These are phyloP conservation scores for Golubevia pallescens DNA, from an alignment of 1,284 basidiomycete species.

Conservation along the genomic window DNA sequence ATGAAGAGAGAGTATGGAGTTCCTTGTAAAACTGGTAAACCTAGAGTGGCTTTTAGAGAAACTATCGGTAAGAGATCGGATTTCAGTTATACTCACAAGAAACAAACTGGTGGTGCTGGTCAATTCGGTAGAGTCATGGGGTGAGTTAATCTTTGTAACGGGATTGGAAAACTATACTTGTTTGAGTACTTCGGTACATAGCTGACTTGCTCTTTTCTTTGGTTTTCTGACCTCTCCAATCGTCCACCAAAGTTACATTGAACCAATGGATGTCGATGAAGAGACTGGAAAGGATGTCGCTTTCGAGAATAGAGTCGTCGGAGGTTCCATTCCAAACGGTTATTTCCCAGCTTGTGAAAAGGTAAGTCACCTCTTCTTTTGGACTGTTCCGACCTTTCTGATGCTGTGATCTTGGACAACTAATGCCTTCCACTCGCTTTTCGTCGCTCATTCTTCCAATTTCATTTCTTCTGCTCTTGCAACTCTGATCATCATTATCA, in stretches of 20 bases:
- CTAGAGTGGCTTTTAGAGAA: constrained; percentile 95
- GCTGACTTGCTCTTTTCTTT: neutral
- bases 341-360: constrained; percentile 96
- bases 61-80: constrained; percentile 81
- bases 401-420: too few species aligned
- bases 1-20: constrained; percentile 98
- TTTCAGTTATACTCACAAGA: constrained; percentile 96
- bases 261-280: constrained; percentile 82
- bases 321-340: constrained; percentile 86
- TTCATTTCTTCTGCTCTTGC: too few species aligned
- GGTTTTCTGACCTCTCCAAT: too few species aligned
- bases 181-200: too few species aligned
- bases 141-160: constrained; percentile 53
- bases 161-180: neutral
- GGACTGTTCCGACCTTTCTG: too few species aligned
- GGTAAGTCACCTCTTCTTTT: constrained; percentile 67
- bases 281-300: constrained; percentile 84
- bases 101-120: constrained; percentile 95
- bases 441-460: neutral
- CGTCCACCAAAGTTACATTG: constrained; percentile 70
- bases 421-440: neutral
- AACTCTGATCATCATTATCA: too few species aligned
- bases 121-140: constrained; percentile 95
- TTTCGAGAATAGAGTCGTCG: constrained; percentile 89
- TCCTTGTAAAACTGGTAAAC: constrained; percentile 91